Conservation (phyloP, 495 filamentous ascomycete species). For the Aspergillus steynii region DNA sequence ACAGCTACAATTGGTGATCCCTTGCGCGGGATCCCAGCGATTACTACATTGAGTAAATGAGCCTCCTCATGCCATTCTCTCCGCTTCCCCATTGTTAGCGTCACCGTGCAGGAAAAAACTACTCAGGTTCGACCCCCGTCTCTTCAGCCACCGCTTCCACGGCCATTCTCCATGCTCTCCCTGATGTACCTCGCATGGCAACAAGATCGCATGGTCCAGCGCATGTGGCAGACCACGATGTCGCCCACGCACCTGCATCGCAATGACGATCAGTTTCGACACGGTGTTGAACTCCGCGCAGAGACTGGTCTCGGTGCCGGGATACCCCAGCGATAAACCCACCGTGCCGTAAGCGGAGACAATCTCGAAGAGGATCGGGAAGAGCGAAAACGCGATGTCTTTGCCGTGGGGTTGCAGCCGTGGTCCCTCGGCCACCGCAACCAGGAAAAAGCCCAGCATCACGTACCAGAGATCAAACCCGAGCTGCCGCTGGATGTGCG, state of each 20-base stretch:
- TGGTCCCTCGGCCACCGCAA: conserved; percentile 71
- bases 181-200: conserved; percentile 58
- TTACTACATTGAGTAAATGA: not conserved
- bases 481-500: conserved; percentile 78
- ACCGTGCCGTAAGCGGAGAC: conserved; percentile 89
- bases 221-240: conserved; percentile 86
- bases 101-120: conserved; percentile 13
- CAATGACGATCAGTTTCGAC: conserved; percentile 78
- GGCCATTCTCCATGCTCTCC: conserved; percentile 39
- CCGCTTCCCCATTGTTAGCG: not conserved
- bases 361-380: conserved; percentile 81
- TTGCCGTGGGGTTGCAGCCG: conserved; percentile 48
- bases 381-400: conserved; percentile 46
- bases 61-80: not conserved
- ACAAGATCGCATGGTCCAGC: conserved; percentile 76
- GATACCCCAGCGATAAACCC: conserved; percentile 78
- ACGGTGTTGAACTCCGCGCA: conserved; percentile 67
- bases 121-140: conserved; percentile 37
- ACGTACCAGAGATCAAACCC: conserved; percentile 92
- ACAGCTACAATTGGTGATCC: not conserved
- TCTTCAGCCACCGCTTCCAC: conserved; percentile 41
- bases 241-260: conserved; percentile 82
- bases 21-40: not conserved
- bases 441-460: conserved; percentile 78
- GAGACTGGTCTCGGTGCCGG: conserved; percentile 66